Percentiles rank a stretch among this genome's conserved stretches.
phyloP scores from a whole-genome alignment of 495 filamentous ascomycete species.

The Lophium mytilinum region DNA sequence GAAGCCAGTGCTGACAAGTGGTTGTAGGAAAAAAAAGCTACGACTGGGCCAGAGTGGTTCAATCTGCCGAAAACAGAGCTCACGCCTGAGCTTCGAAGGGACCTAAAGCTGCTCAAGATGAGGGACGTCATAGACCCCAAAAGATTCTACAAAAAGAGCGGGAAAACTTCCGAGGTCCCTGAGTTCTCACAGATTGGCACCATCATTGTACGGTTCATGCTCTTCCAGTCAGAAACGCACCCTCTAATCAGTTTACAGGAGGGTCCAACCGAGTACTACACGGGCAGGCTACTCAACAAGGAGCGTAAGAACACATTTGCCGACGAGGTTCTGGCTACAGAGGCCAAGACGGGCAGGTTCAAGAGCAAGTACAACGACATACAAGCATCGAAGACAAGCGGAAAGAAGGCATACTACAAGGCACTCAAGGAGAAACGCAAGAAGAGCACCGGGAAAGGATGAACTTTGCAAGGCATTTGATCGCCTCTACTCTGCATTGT shows the following conservation, averaged over 20 bases:
- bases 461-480: background rate
- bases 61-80: slow-evolving; percentile 74
- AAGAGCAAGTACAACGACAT: slow-evolving; percentile 65
- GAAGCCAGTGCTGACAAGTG: slow-evolving; percentile 27
- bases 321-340: slow-evolving; percentile 70
- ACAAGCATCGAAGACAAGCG: slow-evolving; percentile 57
- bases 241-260: slow-evolving; percentile 31
- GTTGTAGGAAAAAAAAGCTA: slow-evolving; percentile 46
- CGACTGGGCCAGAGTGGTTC: slow-evolving; percentile 66
- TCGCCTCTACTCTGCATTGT: no score
- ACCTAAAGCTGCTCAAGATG: slow-evolving; percentile 81
- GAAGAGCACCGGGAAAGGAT: slow-evolving; percentile 29
- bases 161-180: slow-evolving; percentile 55
- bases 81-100: slow-evolving; percentile 76
- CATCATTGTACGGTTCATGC: slow-evolving; percentile 42
- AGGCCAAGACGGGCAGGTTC: slow-evolving; percentile 52
- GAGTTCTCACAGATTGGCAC: slow-evolving; percentile 84
- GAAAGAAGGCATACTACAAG: slow-evolving; percentile 66
- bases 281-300: slow-evolving; percentile 68
- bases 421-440: slow-evolving; percentile 51
- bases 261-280: slow-evolving; percentile 82
- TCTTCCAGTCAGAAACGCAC: no score
- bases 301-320: slow-evolving; percentile 84
- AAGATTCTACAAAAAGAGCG: slow-evolving; percentile 84
- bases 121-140: slow-evolving; percentile 83